Percentiles rank a stretch among this genome's conserved stretches.
These are phyloP conservation scores for Aspergillus fischeri DNA, from an alignment of 2,329 filamentous ascomycete genomes.

Conservation along the genomic window DNA sequence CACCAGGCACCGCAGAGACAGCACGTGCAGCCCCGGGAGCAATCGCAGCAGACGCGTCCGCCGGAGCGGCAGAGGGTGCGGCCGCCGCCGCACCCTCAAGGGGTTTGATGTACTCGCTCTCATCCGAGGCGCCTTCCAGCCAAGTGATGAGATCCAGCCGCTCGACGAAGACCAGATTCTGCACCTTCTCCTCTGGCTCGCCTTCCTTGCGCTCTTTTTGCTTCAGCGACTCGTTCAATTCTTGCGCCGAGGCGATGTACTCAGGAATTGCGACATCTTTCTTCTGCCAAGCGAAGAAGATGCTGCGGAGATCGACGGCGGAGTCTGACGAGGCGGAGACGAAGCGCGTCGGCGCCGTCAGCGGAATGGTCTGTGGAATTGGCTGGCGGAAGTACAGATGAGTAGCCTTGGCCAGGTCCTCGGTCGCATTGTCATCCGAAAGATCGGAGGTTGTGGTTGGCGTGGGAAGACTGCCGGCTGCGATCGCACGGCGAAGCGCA, in stretches of 20 bases:
- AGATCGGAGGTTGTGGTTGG: conserved; percentile 67
- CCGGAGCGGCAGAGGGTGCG: conserved; percentile 37
- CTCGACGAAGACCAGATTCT: conserved; percentile 89
- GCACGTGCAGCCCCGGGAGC: conserved; percentile 48
- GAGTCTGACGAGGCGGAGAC: conserved; percentile 64
- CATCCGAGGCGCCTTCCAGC: conserved; percentile 83
- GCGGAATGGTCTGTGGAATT: conserved; percentile 58
- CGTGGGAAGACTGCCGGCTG: conserved; percentile 63
- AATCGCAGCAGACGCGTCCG: conserved; percentile 41
- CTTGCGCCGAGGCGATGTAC: conserved; percentile 79
- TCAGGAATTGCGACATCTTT: conserved; percentile 85
- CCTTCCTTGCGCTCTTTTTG: conserved; percentile 30
- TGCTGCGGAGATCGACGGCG: conserved; percentile 81
- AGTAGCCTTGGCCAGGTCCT: conserved; percentile 68
- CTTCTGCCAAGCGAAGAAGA: conserved; percentile 95
- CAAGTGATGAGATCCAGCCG: conserved; percentile 87
- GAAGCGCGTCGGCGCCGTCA: conserved; percentile 79
- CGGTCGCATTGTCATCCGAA: conserved; percentile 56
- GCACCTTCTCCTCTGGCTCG: conserved; percentile 57
- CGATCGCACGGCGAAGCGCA: conserved; percentile 78
- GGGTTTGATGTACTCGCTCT: conserved; percentile 89
- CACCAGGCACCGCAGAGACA: conserved; percentile 38
- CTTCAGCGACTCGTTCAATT: conserved; percentile 71
- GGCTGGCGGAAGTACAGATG: conserved; percentile 69
- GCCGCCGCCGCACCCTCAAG: conserved; percentile 58